phyloP scores from a whole-genome alignment of 768 basidiomycete genomes.

The Amanita pseudoporphyria region DNA sequence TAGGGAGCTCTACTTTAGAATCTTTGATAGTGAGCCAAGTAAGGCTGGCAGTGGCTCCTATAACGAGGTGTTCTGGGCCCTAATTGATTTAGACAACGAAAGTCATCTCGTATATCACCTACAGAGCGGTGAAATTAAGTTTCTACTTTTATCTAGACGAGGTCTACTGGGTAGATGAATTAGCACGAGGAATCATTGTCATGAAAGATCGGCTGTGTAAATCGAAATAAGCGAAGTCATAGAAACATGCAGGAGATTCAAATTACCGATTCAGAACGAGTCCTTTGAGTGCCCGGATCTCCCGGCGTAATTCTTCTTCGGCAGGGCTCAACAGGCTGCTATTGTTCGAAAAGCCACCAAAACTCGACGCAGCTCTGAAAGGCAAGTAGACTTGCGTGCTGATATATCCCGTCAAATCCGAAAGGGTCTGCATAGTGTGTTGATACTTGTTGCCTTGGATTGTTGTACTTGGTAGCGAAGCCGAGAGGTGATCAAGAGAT shows the following conservation, averaged over 20 bases:
- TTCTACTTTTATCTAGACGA: background rate
- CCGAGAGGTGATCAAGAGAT: constrained; percentile 26
- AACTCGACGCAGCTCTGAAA: constrained; percentile 25
- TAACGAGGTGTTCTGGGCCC: constrained; percentile 8
- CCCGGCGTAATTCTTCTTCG: constrained; percentile 63
- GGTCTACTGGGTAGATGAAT: background rate
- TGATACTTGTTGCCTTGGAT: constrained; percentile 34
- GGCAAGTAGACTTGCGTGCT: constrained; percentile 62
- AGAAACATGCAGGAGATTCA: background rate
- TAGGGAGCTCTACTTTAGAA: too few species aligned
- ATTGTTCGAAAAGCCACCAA: constrained; percentile 17
- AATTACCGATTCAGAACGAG: constrained; percentile 65
- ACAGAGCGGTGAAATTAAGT: too few species aligned
- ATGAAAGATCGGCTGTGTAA: constrained; percentile 32
- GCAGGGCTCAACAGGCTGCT: constrained; percentile 24
- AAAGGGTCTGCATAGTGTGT: constrained; percentile 53
- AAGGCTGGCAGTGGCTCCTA: constrained; percentile 9
- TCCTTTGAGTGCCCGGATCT: constrained; percentile 72
- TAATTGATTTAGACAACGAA: constrained; percentile 4
- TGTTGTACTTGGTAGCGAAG: constrained; percentile 26
- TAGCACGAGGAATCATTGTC: constrained; percentile 20
- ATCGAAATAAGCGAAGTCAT: background rate
- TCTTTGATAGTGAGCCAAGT: too few species aligned
- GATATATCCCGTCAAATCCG: constrained; percentile 73
- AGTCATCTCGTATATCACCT: too few species aligned